A percentile compares a stretch with the other conserved stretches of the same genome.
These are phyloP conservation scores for Phytophthora pini DNA, from an alignment of 352 stramenopile species.

Conservation along the genomic window DNA sequence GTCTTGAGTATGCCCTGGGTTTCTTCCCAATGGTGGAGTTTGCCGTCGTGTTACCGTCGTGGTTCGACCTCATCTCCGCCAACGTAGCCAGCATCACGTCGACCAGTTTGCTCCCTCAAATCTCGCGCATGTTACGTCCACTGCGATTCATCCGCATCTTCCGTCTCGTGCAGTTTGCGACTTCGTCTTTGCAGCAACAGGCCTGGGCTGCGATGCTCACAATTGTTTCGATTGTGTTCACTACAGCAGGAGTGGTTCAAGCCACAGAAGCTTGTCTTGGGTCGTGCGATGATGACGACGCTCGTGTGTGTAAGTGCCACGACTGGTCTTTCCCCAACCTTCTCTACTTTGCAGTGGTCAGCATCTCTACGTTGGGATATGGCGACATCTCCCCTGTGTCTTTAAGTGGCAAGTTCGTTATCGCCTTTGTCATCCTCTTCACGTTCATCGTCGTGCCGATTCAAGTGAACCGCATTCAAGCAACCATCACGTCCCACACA, in stretches of 20 bases:
- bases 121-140: conserved; percentile 53
- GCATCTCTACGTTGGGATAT: conserved; percentile 87
- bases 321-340: conserved; percentile 75
- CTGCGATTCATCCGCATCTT: conserved; percentile 76
- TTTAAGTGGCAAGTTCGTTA: conserved; percentile 71
- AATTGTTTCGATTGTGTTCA: conserved; percentile 74
- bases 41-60: conserved; percentile 68
- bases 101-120: conserved; percentile 24
- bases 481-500: conserved; percentile 81
- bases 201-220: conserved; percentile 67
- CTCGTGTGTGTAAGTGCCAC: conserved; percentile 51
- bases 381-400: conserved; percentile 80
- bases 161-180: conserved; percentile 77
- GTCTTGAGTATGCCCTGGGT: conserved; percentile 58
- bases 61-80: conserved; percentile 44
- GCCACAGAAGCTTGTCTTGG: conserved; percentile 64
- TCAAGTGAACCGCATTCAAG: conserved; percentile 77
- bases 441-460: conserved; percentile 86
- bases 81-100: conserved; percentile 26
- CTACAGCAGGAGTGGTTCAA: conserved; percentile 71
- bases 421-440: conserved; percentile 84
- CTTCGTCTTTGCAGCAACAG: conserved; percentile 76
- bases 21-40: conserved; percentile 68
- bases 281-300: conserved; percentile 30
- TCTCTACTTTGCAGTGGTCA: conserved; percentile 87